Evolutionary conservation across 2,329 filamentous ascomycete species (phyloP).

Genomic region (Colletotrichum cuscutae): DNA sequence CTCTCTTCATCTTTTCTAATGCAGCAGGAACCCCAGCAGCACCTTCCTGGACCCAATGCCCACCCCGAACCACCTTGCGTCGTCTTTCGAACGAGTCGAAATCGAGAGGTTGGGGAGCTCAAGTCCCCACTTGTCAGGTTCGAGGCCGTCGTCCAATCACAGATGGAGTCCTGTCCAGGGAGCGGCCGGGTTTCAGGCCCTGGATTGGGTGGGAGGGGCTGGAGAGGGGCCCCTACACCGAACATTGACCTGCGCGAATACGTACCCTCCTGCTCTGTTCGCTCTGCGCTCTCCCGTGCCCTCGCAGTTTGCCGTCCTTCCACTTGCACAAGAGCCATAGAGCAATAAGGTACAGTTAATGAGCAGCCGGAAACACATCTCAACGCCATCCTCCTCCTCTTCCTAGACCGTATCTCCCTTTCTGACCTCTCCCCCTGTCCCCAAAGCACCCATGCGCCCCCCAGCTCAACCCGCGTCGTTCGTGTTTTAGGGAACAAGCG

Average conservation of each 20-base stretch:
- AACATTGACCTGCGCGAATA: not conserved
- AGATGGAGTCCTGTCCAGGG: not conserved
- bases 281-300: not conserved
- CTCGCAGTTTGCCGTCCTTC: not conserved
- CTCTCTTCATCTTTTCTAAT: conserved; percentile 15
- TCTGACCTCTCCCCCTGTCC: not conserved
- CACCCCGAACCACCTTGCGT: conserved; percentile 18
- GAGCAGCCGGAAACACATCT: conserved; percentile 13
- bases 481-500: conserved; percentile 15
- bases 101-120: conserved; percentile 47
- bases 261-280: not conserved
- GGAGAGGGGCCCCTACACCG: not conserved
- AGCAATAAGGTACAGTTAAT: not conserved
- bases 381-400: not conserved
- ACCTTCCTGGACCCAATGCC: conserved; percentile 12
- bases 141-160: conserved; percentile 26
- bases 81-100: conserved; percentile 36
- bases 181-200: conserved; percentile 21
- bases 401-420: not conserved
- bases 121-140: conserved; percentile 31
- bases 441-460: not conserved
- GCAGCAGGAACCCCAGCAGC: conserved; percentile 1
- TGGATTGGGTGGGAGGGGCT: conserved; percentile 17
- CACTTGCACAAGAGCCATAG: not conserved
- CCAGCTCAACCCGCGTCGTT: conserved; percentile 5